Evolutionary conservation across 2,329 filamentous ascomycete genomes (phyloP).

Genomic region (Tolypocladium paradoxum): DNA sequence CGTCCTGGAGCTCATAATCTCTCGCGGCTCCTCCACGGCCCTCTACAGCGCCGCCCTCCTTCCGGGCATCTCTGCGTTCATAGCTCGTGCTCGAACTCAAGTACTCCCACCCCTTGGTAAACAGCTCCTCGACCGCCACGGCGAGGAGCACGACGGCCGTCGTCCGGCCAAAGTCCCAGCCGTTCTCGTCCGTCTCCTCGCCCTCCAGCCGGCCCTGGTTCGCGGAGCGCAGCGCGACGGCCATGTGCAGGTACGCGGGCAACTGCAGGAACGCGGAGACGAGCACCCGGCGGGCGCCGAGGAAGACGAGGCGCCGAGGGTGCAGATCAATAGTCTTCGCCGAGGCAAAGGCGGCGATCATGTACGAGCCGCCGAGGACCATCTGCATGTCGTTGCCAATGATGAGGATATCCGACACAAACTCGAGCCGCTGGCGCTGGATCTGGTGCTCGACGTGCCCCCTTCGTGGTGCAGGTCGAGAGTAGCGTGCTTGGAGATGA

Average conservation of each 20-base stretch:
- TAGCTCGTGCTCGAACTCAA: constrained; percentile 3
- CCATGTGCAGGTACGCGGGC: constrained; percentile 20
- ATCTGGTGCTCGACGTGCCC: constrained; percentile 15
- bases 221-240: constrained; percentile 16
- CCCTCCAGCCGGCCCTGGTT: constrained; percentile 13
- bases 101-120: constrained; percentile 11
- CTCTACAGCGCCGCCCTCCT: not conserved
- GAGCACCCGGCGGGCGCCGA: constrained; percentile 12
- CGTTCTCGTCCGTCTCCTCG: constrained; percentile 10
- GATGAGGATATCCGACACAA: constrained; percentile 22
- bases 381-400: constrained; percentile 21
- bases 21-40: not conserved
- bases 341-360: constrained; percentile 17
- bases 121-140: constrained; percentile 10
- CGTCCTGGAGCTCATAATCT: not conserved
- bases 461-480: constrained; percentile 15
- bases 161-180: constrained; percentile 21
- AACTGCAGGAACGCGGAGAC: constrained; percentile 16
- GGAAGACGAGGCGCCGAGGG: constrained; percentile 19
- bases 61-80: not conserved
- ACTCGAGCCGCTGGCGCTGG: constrained; percentile 18
- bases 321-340: constrained; percentile 16
- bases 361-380: constrained; percentile 18
- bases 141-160: constrained; percentile 16
- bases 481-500: constrained; percentile 16